These are phyloP conservation scores for Gossypium ekmanianum DNA, from an alignment of 345 rosid genomes.

Conservation along the genomic window DNA sequence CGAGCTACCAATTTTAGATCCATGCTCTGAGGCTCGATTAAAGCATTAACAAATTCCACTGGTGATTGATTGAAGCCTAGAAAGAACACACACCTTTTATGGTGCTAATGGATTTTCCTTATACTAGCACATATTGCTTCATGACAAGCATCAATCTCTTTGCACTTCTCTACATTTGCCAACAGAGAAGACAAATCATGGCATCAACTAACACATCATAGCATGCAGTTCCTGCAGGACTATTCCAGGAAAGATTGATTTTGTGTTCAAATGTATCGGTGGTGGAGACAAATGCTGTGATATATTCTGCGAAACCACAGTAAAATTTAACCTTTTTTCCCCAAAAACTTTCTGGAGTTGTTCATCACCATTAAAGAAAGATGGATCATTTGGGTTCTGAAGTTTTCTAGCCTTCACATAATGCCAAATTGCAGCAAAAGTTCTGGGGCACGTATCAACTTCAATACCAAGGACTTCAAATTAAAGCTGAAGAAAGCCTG, in stretches of 20 bases:
- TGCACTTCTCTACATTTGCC: constrained; percentile 89
- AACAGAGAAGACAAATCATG: constrained; percentile 69
- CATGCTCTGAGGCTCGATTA: constrained; percentile 86
- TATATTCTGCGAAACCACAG: constrained; percentile 85
- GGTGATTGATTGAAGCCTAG: constrained; percentile 98
- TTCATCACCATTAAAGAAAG: constrained; percentile 70
- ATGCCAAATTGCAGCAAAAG: constrained; percentile 95
- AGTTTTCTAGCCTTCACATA: constrained; percentile 93
- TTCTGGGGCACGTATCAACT: constrained; percentile 92
- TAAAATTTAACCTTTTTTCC: constrained; percentile 75
- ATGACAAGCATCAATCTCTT: constrained; percentile 92
- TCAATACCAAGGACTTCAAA: constrained; percentile 91
- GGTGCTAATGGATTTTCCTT: constrained; percentile 90
- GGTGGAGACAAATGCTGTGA: constrained; percentile 74
- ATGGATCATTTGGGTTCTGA: constrained; percentile 84
- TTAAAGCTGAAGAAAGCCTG: constrained; percentile 79
- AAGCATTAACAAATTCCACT: constrained; percentile 82
- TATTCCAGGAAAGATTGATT: constrained; percentile 79
- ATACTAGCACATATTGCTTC: constrained; percentile 89
- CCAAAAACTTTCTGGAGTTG: constrained; percentile 91
- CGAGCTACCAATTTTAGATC: constrained; percentile 89
- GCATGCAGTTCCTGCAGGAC: constrained; percentile 79
- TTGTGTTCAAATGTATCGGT: constrained; percentile 86
- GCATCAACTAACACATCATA: constrained; percentile 94
- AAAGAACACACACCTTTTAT: constrained; percentile 84